phyloP scores from a whole-genome alignment of 176 grass and related monocot genomes.

The Puya raimondii region DNA sequence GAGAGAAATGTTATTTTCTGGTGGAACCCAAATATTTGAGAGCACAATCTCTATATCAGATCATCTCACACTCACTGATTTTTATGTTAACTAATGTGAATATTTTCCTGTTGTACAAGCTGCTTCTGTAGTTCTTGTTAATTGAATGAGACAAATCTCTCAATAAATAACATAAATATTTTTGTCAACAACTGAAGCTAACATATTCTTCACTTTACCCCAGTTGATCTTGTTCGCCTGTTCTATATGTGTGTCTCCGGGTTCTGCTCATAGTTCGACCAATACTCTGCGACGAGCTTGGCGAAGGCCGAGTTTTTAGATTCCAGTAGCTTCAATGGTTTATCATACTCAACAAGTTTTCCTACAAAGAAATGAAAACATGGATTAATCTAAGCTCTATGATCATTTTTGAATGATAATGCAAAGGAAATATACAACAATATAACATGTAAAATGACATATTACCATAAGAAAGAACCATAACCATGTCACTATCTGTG shows the following conservation, averaged over 20 bases:
- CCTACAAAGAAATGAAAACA: conserved; percentile 33
- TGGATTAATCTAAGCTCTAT: not conserved
- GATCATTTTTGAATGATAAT: not conserved
- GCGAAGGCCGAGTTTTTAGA: conserved; percentile 57
- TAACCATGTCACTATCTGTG: conserved; percentile 73
- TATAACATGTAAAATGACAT: not conserved
- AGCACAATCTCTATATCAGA: no score
- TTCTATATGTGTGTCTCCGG: not conserved
- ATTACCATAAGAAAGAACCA: conserved; percentile 83
- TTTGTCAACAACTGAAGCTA: not conserved
- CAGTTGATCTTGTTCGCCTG: not conserved
- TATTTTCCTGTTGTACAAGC: no score
- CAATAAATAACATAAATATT: no score
- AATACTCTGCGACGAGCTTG: conserved; percentile 76
- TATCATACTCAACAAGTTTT: conserved; percentile 63
- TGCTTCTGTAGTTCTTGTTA: no score
- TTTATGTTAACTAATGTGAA: no score
- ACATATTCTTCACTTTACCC: not conserved
- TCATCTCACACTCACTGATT: no score
- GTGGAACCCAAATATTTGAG: no score
- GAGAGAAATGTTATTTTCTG: no score
- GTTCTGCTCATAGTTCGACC: conserved; percentile 52
- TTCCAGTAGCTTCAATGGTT: conserved; percentile 53
- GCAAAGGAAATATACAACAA: not conserved
- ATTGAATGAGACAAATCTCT: no score